Conservation (phyloP, 169 alveolate genomes). For the Plasmodium knowlesi region DNA sequence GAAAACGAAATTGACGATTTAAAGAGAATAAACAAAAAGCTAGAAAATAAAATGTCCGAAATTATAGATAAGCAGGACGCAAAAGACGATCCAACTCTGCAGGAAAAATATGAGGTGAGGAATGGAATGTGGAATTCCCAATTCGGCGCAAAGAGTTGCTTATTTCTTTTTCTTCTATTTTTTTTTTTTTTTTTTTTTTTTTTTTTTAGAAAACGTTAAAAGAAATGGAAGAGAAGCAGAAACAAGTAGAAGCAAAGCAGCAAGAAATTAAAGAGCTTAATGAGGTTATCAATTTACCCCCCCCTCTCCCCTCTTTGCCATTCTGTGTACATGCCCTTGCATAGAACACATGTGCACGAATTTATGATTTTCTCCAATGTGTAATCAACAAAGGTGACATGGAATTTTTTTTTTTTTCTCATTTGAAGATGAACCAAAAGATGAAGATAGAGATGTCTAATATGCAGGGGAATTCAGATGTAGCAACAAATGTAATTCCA, state of each 20-base stretch:
- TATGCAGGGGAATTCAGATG: slow-evolving; percentile 37
- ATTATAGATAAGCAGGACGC: neutral
- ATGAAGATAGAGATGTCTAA: slow-evolving; percentile 14
- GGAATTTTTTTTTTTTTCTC: slow-evolving; percentile 2
- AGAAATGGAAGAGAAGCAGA: slow-evolving; percentile 31
- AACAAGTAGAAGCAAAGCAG: slow-evolving; percentile 12
- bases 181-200: neutral
- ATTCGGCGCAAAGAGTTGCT: neutral
- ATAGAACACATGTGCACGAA: neutral
- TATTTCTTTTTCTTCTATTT: neutral
- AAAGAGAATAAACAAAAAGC: slow-evolving; percentile 49
- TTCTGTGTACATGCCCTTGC: neutral
- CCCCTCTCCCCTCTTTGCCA: neutral
- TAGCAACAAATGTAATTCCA: slow-evolving; percentile 18
- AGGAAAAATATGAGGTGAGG: slow-evolving; percentile 55
- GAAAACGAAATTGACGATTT: slow-evolving; percentile 59
- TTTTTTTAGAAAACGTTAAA: slow-evolving; percentile 40
- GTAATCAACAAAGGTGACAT: neutral
- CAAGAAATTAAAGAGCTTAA: slow-evolving; percentile 39
- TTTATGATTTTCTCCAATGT: neutral
- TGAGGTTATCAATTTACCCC: slow-evolving; percentile 34
- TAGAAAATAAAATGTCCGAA: slow-evolving; percentile 34
- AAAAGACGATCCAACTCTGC: neutral
- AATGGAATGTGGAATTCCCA: neutral
- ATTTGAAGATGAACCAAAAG: slow-evolving; percentile 37